Evolutionary conservation across 2,329 filamentous ascomycete species (phyloP).

Genomic region (Fusarium phyllophilum): DNA sequence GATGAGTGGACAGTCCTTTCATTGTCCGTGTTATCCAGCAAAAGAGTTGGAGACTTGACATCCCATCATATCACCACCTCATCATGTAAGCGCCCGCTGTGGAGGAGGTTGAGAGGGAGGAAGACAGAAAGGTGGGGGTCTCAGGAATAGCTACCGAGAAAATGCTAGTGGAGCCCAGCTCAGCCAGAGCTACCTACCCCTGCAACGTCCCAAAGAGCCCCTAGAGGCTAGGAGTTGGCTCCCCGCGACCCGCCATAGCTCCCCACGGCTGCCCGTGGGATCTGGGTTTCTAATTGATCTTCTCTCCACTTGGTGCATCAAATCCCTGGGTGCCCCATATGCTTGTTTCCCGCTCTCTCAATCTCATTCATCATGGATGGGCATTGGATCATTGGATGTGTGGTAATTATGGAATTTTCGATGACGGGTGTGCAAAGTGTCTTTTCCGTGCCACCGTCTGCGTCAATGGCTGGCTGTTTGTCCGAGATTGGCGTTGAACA

Average conservation of each 20-base stretch:
- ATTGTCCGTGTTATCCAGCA: neutral
- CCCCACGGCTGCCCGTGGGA: slow-evolving; percentile 35
- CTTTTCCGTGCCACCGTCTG: neutral
- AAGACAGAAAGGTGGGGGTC: slow-evolving; percentile 11
- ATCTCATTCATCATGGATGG: neutral
- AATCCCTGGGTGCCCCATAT: slow-evolving; percentile 20
- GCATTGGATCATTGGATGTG: neutral
- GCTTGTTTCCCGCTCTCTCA: slow-evolving; percentile 13
- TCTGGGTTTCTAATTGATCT: slow-evolving; percentile 34
- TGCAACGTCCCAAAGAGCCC: slow-evolving; percentile 34
- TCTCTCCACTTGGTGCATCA: slow-evolving; percentile 26
- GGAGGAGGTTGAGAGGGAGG: neutral
- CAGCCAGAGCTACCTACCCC: slow-evolving; percentile 32
- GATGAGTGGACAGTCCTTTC: neutral
- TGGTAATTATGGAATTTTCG: neutral
- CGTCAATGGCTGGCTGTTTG: slow-evolving; percentile 4
- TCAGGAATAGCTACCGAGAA: slow-evolving; percentile 36
- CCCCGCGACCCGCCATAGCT: slow-evolving; percentile 42
- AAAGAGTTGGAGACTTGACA: neutral
- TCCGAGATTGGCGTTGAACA: slow-evolving; percentile 3
- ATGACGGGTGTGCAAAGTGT: neutral
- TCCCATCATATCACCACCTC: neutral
- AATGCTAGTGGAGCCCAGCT: neutral
- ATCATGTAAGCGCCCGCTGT: slow-evolving; percentile 23
- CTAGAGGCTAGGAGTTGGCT: slow-evolving; percentile 30